phyloP scores from a whole-genome alignment of 495 filamentous ascomycete species.

The Echria macrotheca region DNA sequence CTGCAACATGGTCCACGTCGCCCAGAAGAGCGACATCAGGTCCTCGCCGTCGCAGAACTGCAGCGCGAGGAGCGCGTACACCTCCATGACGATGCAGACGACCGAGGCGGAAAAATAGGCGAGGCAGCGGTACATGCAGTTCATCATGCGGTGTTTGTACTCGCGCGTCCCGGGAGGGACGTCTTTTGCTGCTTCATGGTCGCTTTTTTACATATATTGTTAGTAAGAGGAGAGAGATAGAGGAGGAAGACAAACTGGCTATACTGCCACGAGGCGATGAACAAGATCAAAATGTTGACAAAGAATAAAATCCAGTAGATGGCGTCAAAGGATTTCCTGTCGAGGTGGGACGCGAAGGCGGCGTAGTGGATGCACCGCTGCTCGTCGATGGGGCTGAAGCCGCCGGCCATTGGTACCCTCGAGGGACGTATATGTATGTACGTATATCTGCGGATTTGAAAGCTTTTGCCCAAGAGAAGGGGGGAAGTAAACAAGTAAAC shows the following conservation, averaged over 20 bases:
- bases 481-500: too few relatives aligned
- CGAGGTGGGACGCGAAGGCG: conserved; percentile 36
- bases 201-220: conserved; percentile 8
- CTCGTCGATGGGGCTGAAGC: conserved; percentile 25
- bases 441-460: too few relatives aligned
- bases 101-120: conserved; percentile 28
- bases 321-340: conserved; percentile 34
- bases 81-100: conserved; percentile 35
- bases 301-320: conserved; percentile 46
- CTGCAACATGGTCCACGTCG: conserved; percentile 42
- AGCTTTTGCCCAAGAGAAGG: too few relatives aligned
- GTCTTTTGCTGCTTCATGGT: conserved; percentile 14
- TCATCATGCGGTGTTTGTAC: conserved; percentile 19
- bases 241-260: conserved; percentile 25
- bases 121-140: conserved; percentile 31
- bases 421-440: too few relatives aligned
- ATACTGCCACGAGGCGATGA: conserved; percentile 36
- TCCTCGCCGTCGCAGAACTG: conserved; percentile 47
- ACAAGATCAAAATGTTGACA: conserved; percentile 33
- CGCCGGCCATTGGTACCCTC: conserved; percentile 39
- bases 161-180: conserved; percentile 19
- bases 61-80: conserved; percentile 36
- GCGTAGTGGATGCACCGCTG: conserved; percentile 40
- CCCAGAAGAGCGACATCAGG: conserved; percentile 45
- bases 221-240: neutral